phyloP scores from a whole-genome alignment of 108 stramenopile genomes.

The Nitzschia inconspicua region DNA sequence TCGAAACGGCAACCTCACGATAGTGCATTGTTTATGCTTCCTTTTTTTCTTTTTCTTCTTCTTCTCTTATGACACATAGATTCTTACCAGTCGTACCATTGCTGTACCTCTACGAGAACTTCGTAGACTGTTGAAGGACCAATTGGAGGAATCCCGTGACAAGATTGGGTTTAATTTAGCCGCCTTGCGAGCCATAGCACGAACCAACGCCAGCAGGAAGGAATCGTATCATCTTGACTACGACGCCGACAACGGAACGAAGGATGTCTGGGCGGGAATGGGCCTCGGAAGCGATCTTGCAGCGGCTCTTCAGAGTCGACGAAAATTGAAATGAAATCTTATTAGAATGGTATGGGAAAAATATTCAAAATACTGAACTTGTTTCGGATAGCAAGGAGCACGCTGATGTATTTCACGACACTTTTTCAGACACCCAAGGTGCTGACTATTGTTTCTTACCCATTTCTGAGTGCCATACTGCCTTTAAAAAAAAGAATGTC shows the following conservation, averaged over 20 bases:
- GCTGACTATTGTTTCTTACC: too few relatives aligned
- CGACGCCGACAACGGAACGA: slow-evolving; percentile 10
- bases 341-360: too few relatives aligned
- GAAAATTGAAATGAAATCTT: too few relatives aligned
- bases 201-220: slow-evolving; percentile 34
- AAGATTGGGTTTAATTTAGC: slow-evolving; percentile 80
- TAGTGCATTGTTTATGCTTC: not conserved
- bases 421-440: too few relatives aligned
- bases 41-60: not conserved
- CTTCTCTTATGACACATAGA: slow-evolving; percentile 2
- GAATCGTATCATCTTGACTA: slow-evolving; percentile 18
- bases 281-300: slow-evolving; percentile 55
- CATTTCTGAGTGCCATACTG: too few relatives aligned
- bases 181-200: slow-evolving; percentile 53
- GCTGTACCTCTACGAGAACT: slow-evolving; percentile 70
- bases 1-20: too few relatives aligned
- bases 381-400: too few relatives aligned
- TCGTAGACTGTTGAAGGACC: slow-evolving; percentile 42
- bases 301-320: slow-evolving; percentile 26
- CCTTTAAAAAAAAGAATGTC: too few relatives aligned
- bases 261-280: slow-evolving; percentile 66
- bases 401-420: too few relatives aligned
- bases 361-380: too few relatives aligned
- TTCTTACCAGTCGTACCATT: slow-evolving; percentile 52
- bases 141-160: slow-evolving; percentile 65